Evolutionary conservation across 1,139 yeast genomes (phyloP), one percentile per base, ranked within the genome.

Genomic region (Yamadazyma membranifaciens): DNA sequence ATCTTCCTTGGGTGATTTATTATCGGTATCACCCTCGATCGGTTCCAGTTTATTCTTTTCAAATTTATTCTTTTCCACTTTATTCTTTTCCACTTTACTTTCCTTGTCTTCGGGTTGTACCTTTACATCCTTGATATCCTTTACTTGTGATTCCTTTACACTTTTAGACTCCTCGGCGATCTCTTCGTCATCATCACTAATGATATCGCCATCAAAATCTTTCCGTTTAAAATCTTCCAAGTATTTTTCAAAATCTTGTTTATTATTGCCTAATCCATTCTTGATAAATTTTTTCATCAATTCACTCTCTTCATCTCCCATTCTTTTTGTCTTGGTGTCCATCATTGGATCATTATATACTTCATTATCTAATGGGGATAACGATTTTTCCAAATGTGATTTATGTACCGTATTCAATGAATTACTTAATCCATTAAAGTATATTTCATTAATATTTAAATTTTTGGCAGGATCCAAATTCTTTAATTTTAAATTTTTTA

Each of bases 401-500:
- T 40, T 37, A 28, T 48, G 51, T 2, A 48, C 51, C 0, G 54
- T 43, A 40, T 49, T 50, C 15, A 48, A 36, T 5, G 60, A 45
- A 38, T 55, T 55, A 40, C 63, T 56, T 32, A 63, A 48, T 12
- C 70, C 69, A 44, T 66, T 59, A 47, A 68, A 69, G 47, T 63
- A 64, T n/a, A 67, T 62, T 36, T 68, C 74, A 45, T 59, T 63
- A 6, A 65, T 64, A 46, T 67, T 69, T 43, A 73, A 57, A 45
- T 67, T 65, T 44, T 57, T 63, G 42, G 57, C 60, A 1, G 78
- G 74, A 48, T 73, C 75, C 36, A 72, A 45, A 11, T 61, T 59
- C 44, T 73, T 65, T 13, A 62, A 63, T 44, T 61, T 60, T 46
- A 83, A 62, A 39, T 62, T 67, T 37, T 62, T 59, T 14, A 78